A percentile compares a stretch with the other conserved stretches of the same genome.
Evolutionary conservation across 2,329 filamentous ascomycete genomes (phyloP).

Genomic region (Fusarium sp.): DNA sequence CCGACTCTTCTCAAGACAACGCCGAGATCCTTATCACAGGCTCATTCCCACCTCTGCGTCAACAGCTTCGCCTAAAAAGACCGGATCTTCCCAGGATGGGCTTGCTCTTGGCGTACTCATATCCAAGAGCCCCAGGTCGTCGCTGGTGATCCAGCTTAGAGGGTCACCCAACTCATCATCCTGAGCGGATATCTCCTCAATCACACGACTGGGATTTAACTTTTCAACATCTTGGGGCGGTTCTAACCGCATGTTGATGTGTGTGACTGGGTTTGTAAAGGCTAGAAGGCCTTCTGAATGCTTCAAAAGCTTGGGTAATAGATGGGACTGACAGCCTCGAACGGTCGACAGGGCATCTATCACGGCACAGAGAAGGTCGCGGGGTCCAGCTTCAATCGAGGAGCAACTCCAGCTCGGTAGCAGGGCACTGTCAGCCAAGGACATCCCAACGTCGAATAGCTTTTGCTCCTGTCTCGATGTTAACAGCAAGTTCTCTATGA

Average conservation of each 20-base stretch:
- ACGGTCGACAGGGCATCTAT: constrained; percentile 46
- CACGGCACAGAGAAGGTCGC: constrained; percentile 49
- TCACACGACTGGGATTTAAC: too few relatives aligned
- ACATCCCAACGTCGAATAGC: constrained; percentile 52
- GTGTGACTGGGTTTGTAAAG: constrained; percentile 26
- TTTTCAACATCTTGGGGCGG: constrained; percentile 1
- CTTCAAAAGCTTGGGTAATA: constrained; percentile 48
- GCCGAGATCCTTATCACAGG: constrained; percentile 5
- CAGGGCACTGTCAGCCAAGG: constrained; percentile 49
- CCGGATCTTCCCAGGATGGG: constrained; percentile 18
- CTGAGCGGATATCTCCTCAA: constrained; percentile 26
- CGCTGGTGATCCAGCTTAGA: constrained; percentile 11
- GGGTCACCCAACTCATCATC: constrained; percentile 13
- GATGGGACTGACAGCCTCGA: constrained; percentile 48
- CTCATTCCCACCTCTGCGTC: constrained; percentile 3
- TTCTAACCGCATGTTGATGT: constrained; percentile 30
- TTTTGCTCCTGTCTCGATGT: constrained; percentile 49
- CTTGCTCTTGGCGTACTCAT: constrained; percentile 26
- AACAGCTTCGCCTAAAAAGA: constrained; percentile 6
- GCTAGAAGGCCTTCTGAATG: constrained; percentile 41
- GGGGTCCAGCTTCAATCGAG: constrained; percentile 48
- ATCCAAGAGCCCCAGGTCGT: constrained; percentile 29
- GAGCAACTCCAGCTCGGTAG: constrained; percentile 39
- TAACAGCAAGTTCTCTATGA: neutral
- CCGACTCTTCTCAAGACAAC: neutral